phyloP scores from a whole-genome alignment of 2,329 filamentous ascomycete species.

The Bipolaris bicolor region DNA sequence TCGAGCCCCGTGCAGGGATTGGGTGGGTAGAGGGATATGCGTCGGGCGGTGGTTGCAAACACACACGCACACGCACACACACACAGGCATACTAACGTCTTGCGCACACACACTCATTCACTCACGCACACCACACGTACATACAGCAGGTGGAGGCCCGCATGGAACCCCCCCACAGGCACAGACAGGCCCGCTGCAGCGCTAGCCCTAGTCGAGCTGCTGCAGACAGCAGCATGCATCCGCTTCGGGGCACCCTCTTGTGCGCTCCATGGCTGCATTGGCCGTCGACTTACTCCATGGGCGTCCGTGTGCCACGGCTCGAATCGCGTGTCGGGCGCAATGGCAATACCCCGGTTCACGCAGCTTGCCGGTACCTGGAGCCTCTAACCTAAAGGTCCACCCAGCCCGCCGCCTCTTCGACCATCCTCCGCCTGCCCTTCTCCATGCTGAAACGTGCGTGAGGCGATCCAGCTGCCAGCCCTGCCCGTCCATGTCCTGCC shows the following conservation, averaged over 20 bases:
- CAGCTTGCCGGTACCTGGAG: slow-evolving; percentile 35
- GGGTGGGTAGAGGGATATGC: slow-evolving; percentile 8
- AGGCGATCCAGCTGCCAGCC: slow-evolving; percentile 46
- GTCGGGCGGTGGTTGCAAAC: not conserved
- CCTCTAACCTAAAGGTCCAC: slow-evolving; percentile 35
- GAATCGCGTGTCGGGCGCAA: slow-evolving; percentile 30
- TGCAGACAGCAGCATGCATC: slow-evolving; percentile 2
- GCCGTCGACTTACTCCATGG: slow-evolving; percentile 7
- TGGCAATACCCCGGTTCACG: slow-evolving; percentile 29
- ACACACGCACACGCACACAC: too few species aligned
- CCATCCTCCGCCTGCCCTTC: slow-evolving; percentile 35
- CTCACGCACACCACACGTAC: not conserved
- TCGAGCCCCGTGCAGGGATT: slow-evolving; percentile 23
- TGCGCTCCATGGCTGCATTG: slow-evolving; percentile 15
- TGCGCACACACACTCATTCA: not conserved
- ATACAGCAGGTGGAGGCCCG: slow-evolving; percentile 5
- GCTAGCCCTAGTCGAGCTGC: slow-evolving; percentile 15
- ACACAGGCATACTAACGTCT: too few species aligned
- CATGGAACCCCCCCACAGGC: slow-evolving; percentile 20
- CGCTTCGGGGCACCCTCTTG: slow-evolving; percentile 8
- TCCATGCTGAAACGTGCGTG: slow-evolving; percentile 50
- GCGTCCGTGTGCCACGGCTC: slow-evolving; percentile 28
- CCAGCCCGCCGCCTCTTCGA: slow-evolving; percentile 31
- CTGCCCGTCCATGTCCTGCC: slow-evolving; percentile 48
- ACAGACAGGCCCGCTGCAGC: slow-evolving; percentile 14